Conservation (phyloP, 371 early-diverging fungal genomes). For the Apophysomyces trapeziformis region DNA sequence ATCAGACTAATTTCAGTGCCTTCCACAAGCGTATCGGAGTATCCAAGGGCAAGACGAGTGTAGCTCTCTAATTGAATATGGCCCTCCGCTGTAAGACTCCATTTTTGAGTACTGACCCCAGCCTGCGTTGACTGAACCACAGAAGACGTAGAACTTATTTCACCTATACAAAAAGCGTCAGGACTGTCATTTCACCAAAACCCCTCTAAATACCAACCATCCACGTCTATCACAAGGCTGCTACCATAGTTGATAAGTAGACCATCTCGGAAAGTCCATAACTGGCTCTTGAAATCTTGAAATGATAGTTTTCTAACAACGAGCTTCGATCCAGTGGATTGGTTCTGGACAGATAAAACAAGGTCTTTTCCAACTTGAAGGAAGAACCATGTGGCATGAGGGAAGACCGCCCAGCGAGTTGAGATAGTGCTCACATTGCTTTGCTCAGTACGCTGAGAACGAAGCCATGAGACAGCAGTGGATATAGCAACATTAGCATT, state of each 20-base stretch:
- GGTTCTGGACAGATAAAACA: slow-evolving; percentile 33
- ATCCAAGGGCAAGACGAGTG: slow-evolving; percentile 31
- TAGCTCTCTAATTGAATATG: slow-evolving; percentile 41
- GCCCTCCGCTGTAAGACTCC: slow-evolving; percentile 46
- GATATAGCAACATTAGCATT: slow-evolving; percentile 20
- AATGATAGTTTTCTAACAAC: slow-evolving; percentile 35
- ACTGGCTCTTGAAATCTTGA: slow-evolving; percentile 38
- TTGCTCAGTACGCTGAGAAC: slow-evolving; percentile 29
- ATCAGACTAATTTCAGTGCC: slow-evolving; percentile 17
- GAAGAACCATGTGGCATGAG: slow-evolving; percentile 45
- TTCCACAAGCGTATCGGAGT: slow-evolving; percentile 21
- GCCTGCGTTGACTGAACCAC: slow-evolving; percentile 29
- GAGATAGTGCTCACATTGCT: slow-evolving; percentile 22
- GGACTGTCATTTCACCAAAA: not conserved
- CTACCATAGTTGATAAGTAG: slow-evolving; percentile 58
- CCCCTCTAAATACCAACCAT: slow-evolving; percentile 28
- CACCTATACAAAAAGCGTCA: slow-evolving; percentile 18
- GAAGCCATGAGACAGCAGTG: slow-evolving; percentile 26
- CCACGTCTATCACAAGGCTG: slow-evolving; percentile 42
- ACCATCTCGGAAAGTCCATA: slow-evolving; percentile 60
- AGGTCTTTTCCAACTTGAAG: slow-evolving; percentile 32
- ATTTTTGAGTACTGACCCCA: slow-evolving; percentile 35
- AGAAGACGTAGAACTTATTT: slow-evolving; percentile 21
- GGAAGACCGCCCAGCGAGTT: slow-evolving; percentile 40
- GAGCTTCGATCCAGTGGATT: slow-evolving; percentile 22